phyloP scores from a whole-genome alignment of 495 filamentous ascomycete species.

The Penicillium psychrofluorescens region DNA sequence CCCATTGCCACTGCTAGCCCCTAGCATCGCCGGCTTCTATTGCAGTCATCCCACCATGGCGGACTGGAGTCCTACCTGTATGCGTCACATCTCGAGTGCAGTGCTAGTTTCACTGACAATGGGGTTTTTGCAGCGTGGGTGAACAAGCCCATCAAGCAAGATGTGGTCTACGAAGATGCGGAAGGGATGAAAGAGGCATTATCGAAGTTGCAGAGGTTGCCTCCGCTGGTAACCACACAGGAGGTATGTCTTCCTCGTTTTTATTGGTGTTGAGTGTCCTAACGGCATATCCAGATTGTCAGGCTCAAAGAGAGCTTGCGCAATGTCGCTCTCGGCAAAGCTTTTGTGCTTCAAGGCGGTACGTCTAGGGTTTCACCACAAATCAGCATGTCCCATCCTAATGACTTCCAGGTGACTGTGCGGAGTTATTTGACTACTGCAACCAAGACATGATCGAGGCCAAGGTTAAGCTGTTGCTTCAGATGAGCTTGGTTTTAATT shows the following conservation, averaged over 20 bases:
- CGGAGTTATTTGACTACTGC: constrained; percentile 96
- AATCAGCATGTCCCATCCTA: neutral
- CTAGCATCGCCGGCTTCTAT: neutral
- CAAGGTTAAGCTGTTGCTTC: constrained; percentile 91
- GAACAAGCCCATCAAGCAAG: constrained; percentile 86
- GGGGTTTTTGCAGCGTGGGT: constrained; percentile 57
- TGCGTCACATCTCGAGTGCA: constrained; percentile 1
- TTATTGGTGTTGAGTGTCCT: neutral
- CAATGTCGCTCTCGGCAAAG: constrained; percentile 86
- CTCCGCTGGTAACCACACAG: constrained; percentile 81
- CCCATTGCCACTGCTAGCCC: neutral
- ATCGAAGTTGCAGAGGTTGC: constrained; percentile 65
- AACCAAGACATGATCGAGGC: constrained; percentile 81
- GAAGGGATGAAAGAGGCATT: constrained; percentile 56
- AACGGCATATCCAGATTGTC: constrained; percentile 47
- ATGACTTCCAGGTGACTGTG: constrained; percentile 63
- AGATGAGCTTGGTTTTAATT: constrained; percentile 91
- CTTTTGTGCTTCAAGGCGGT: constrained; percentile 89
- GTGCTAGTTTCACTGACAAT: too few species aligned
- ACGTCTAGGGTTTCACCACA: constrained; percentile 1
- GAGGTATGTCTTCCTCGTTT: constrained; percentile 39
- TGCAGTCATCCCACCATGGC: constrained; percentile 12
- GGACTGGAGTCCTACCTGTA: constrained; percentile 30
- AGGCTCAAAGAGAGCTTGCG: constrained; percentile 67
- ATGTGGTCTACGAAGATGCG: constrained; percentile 69